phyloP scores from a whole-genome alignment of 148 eudicot genomes.

The Agrostemma githago region DNA sequence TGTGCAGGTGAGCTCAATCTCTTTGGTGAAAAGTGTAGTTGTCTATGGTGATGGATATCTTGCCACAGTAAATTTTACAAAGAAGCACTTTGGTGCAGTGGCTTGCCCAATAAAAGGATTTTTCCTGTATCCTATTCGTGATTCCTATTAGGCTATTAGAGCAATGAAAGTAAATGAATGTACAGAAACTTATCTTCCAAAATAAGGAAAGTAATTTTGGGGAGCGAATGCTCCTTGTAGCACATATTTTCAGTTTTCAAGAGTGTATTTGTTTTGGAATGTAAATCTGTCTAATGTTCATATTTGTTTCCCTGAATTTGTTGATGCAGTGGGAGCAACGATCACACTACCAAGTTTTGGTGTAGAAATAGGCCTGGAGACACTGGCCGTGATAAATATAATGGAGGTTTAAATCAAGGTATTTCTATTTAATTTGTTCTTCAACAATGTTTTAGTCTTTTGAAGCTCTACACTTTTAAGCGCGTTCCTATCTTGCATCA shows the following conservation, averaged over 20 bases:
- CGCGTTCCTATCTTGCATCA: neutral
- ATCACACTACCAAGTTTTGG: constrained; percentile 95
- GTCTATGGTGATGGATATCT: constrained; percentile 6
- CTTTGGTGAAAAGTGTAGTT: neutral
- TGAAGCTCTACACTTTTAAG: neutral
- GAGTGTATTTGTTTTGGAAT: neutral
- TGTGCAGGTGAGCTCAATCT: constrained; percentile 66
- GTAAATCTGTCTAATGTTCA: constrained; percentile 9
- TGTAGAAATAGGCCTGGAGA: constrained; percentile 99
- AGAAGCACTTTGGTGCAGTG: neutral
- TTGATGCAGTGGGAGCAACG: constrained; percentile 94
- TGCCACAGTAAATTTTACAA: neutral
- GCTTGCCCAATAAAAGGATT: neutral
- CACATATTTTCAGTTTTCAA: neutral
- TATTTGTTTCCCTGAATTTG: constrained; percentile 10
- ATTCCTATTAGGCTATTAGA: neutral
- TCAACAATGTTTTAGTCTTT: neutral
- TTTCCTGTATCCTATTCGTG: neutral
- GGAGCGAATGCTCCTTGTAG: neutral
- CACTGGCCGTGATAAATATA: constrained; percentile 76
- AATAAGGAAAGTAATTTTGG: constrained; percentile 2
- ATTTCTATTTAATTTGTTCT: constrained; percentile 1
- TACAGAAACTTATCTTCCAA: neutral
- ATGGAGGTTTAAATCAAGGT: constrained; percentile 67
- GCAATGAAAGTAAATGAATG: neutral